Evolutionary conservation across 805 yeast genomes (phyloP), one percentile per base, ranked within the genome.

Genomic region (Yamadazyma tumulicola): DNA sequence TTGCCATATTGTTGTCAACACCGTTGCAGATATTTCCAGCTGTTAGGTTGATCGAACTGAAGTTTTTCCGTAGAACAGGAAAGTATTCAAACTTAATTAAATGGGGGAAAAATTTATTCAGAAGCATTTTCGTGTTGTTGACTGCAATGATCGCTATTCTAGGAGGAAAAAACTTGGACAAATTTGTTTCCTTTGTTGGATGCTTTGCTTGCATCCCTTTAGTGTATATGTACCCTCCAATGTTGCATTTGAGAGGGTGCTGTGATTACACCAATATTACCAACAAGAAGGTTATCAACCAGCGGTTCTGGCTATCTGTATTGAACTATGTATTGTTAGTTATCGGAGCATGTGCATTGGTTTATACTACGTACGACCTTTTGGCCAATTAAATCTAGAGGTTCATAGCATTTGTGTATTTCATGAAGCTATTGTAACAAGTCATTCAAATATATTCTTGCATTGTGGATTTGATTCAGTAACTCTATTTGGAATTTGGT

Each of bases 11-110:
- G 52, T 61, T 84, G 24, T 82, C 91, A 6, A 83, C 88, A 0
- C 94, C 94, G n/a, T 59, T 85, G 29, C 93, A 85, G 54, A 54
- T 84, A 12, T 78, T 84, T 57, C 94, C 94, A 2, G 91, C 88
- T 0, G 79, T 84, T 32, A 74, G 84, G 35, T 75, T 85, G 31
- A 65, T 83, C 29, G 93, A 85, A 54, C 76, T 75, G 42, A 69
- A 74, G 41, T 43, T 83, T 8, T 81, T 81, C 50, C 51, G 41
- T 7, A 42, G 32, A 13, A 72, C 83, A 0, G 94, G 93, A 1
- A 83, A 81, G 48, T 45, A 55, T 3, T 71, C 77, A 24, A 45
- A 55, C 26, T 56, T 48, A 21, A 61, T 76, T 15, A 82, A 82
- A 56, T 82, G 89, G 89, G 49, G 64, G 27, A 82, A 85, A 51